Conservation (phyloP, 257 asterid genomes). For the Dorcoceras hygrometricum region DNA sequence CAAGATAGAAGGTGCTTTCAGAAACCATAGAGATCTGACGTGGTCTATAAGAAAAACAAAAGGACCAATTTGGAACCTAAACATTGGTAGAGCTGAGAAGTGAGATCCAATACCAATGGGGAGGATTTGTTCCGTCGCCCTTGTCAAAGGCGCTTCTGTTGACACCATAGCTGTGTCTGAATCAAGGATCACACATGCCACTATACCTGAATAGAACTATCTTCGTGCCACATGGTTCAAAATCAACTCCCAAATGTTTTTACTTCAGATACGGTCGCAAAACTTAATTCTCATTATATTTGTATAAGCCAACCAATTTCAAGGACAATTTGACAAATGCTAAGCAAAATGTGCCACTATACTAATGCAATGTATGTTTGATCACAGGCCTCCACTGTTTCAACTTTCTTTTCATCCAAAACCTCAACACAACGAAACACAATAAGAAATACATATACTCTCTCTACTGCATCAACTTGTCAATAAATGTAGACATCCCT, state of each 20-base stretch:
- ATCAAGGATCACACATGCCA: too few relatives aligned
- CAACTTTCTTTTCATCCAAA: background rate
- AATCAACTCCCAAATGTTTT: background rate
- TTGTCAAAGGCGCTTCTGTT: background rate
- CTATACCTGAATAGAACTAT: too few relatives aligned
- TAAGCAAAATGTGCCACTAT: background rate
- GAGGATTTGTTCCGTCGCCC: background rate
- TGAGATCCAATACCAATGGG: background rate
- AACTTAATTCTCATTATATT: background rate
- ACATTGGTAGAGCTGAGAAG: background rate
- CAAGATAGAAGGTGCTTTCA: background rate
- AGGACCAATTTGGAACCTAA: background rate
- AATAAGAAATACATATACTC: background rate
- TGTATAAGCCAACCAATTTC: constrained; percentile 2
- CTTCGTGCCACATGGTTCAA: too few relatives aligned
- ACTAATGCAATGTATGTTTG: background rate
- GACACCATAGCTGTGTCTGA: background rate
- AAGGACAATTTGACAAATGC: background rate
- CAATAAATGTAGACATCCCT: background rate
- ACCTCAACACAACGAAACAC: background rate
- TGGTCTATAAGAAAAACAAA: constrained; percentile 2
- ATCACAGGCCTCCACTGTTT: background rate
- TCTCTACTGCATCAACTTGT: background rate
- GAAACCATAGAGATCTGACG: constrained; percentile 5
- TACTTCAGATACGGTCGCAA: background rate